A percentile compares a stretch with the other conserved stretches of the same genome.
These are phyloP conservation scores for Ambrosia hybrid DNA, from an alignment of 140 eudicot species.

Conservation along the genomic window DNA sequence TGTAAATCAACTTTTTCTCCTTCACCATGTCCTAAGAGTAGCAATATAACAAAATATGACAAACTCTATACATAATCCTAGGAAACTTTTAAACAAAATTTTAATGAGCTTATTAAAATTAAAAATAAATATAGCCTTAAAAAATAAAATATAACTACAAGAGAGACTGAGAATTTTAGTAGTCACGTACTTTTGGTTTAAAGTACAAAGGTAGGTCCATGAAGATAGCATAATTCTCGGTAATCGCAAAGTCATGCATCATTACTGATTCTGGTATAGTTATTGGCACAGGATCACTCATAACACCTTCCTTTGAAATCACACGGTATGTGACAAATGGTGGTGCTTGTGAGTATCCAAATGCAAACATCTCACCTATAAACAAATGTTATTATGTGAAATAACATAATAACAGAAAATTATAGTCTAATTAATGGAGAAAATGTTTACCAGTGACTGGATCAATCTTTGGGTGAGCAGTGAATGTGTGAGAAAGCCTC, in stretches of 20 bases:
- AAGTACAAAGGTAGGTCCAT: slow-evolving; percentile 93
- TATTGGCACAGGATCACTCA: slow-evolving; percentile 97
- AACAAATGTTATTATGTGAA: slow-evolving; percentile 8
- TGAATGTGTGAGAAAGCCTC: slow-evolving; percentile 80
- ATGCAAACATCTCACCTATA: slow-evolving; percentile 96
- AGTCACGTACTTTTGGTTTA: slow-evolving; percentile 67
- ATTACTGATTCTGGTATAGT: slow-evolving; percentile 69
- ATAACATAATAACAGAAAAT: neutral
- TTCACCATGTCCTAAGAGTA: slow-evolving; percentile 89
- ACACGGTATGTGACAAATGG: slow-evolving; percentile 88
- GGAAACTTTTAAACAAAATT: neutral
- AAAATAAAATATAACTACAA: neutral
- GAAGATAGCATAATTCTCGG: slow-evolving; percentile 85
- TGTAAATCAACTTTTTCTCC: slow-evolving; percentile 57
- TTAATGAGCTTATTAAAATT: neutral
- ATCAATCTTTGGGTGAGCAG: slow-evolving; percentile 98
- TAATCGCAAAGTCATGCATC: slow-evolving; percentile 99
- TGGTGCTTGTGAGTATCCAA: slow-evolving; percentile 80
- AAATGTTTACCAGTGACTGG: slow-evolving; percentile 73
- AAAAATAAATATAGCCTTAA: neutral
- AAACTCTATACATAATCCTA: too few species aligned
- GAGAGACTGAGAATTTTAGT: neutral
- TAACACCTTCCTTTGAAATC: slow-evolving; percentile 75
- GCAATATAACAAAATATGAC: neutral
- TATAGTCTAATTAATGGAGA: neutral